Evolutionary conservation across 129 eudicot genomes (phyloP).

Genomic region (Helianthus tuberosus): DNA sequence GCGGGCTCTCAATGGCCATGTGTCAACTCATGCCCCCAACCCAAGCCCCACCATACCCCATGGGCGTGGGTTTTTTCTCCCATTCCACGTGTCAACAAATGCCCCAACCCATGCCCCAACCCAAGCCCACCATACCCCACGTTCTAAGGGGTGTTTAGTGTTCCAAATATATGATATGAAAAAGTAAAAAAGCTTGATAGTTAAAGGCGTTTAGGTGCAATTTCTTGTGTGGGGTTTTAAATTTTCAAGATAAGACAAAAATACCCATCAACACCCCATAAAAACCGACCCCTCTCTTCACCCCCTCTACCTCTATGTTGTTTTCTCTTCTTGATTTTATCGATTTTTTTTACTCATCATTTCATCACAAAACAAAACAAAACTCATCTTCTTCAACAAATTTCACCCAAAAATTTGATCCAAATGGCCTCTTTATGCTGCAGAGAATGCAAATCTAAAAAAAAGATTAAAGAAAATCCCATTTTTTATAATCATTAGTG

Average conservation of each 20-base stretch:
- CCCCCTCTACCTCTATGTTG: conserved; percentile 13
- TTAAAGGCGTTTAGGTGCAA: conserved; percentile 13
- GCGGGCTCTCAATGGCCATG: too few relatives aligned
- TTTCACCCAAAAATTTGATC: not conserved
- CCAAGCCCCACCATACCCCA: too few relatives aligned
- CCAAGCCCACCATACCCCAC: too few relatives aligned
- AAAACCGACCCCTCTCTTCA: conserved; percentile 30
- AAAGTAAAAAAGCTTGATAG: not conserved
- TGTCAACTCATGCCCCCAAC: too few relatives aligned
- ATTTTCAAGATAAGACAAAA: conserved; percentile 46
- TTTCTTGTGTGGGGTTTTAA: conserved; percentile 37
- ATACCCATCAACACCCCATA: conserved; percentile 33
- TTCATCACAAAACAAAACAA: too few relatives aligned
- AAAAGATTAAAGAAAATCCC: not conserved
- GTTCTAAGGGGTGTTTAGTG: too few relatives aligned
- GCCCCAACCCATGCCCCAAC: too few relatives aligned
- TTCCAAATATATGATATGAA: not conserved
- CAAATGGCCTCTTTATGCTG: conserved; percentile 19
- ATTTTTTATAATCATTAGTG: conserved; percentile 2
- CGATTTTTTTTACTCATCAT: conserved; percentile 3
- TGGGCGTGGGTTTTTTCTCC: too few relatives aligned
- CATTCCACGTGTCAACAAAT: too few relatives aligned
- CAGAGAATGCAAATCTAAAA: conserved; percentile 13
- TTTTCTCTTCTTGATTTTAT: conserved; percentile 27
- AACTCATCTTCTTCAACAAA: not conserved